Percentiles rank a stretch among this genome's conserved stretches.
These are phyloP conservation scores for Trichoderma guizhouense DNA, from an alignment of 2,329 filamentous ascomycete genomes.

Conservation along the genomic window DNA sequence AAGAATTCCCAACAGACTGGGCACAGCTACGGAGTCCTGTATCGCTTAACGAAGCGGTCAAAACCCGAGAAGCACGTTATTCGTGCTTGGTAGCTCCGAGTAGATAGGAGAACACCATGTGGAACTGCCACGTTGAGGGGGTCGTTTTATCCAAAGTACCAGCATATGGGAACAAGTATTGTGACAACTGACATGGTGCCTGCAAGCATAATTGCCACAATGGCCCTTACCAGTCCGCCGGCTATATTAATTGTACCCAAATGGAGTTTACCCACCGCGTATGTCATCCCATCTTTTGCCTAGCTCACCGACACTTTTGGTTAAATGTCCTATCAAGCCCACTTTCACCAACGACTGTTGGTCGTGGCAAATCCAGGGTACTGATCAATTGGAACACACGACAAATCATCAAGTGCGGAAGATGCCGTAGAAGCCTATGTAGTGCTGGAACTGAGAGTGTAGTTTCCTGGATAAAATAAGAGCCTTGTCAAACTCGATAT, in stretches of 20 bases:
- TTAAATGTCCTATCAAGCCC: neutral
- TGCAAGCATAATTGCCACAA: neutral
- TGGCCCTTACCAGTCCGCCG: neutral
- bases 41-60: neutral
- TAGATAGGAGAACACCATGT: neutral
- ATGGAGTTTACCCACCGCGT: neutral
- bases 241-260: neutral
- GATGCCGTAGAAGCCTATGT: neutral
- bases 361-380: neutral
- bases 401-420: neutral
- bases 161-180: neutral
- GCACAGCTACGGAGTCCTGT: neutral
- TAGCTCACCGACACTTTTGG: slow-evolving; percentile 10
- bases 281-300: neutral
- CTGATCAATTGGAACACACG: neutral
- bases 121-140: neutral
- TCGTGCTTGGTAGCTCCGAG: neutral
- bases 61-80: neutral
- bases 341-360: neutral
- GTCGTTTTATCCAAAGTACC: neutral
- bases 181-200: neutral
- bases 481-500: neutral
- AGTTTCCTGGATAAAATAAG: neutral
- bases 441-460: neutral
- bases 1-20: neutral